Evolutionary conservation across 345 rosid species (phyloP).

Genomic region (Hibiscus mutabilis): DNA sequence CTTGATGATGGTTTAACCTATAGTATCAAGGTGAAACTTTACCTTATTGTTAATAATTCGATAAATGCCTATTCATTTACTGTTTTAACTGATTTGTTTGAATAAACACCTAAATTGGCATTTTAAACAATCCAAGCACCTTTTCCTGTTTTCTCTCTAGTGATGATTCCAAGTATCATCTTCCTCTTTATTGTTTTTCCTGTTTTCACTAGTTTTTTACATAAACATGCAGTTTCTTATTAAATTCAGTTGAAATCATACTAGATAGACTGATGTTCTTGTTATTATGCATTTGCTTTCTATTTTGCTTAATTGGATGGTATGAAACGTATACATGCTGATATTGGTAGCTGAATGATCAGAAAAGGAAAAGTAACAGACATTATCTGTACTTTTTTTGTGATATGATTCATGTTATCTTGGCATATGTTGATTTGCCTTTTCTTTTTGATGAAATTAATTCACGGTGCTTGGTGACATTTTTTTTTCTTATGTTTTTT

Average conservation of each 20-base stretch:
- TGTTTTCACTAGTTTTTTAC: not conserved
- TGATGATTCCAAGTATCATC: no score
- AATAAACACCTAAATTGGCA: not conserved
- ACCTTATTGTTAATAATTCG: not conserved
- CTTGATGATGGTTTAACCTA: no score
- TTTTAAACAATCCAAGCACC: not conserved
- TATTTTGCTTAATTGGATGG: not conserved
- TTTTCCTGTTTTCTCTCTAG: not conserved
- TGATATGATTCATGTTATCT: not conserved
- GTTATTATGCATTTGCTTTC: not conserved
- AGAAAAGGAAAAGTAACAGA: no score
- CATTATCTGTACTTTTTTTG: not conserved
- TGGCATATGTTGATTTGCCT: not conserved
- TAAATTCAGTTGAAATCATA: not conserved
- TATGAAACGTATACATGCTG: not conserved
- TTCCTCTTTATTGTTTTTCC: not conserved
- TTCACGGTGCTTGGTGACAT: not conserved
- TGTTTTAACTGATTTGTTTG: not conserved
- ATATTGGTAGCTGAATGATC: not conserved
- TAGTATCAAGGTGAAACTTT: not conserved
- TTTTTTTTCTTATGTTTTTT: not conserved
- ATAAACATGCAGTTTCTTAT: not conserved
- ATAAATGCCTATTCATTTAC: not conserved
- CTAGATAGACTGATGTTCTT: not conserved
- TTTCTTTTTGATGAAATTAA: not conserved